Base-by-base conservation (phyloP, 2,329 filamentous ascomycete species). In the Aschersonia sp. region DNA sequence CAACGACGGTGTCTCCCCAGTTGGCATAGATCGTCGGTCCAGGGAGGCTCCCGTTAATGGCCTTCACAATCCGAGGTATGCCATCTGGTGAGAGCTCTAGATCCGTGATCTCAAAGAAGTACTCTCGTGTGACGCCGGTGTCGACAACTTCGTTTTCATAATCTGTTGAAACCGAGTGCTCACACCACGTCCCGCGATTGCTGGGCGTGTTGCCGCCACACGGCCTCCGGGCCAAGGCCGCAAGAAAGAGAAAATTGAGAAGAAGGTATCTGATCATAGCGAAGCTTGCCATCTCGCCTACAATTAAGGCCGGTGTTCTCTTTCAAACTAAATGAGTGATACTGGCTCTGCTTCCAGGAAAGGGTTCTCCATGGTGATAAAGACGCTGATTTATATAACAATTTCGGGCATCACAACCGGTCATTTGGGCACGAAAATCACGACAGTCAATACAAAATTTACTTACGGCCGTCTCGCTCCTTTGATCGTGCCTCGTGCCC, bases 1-100 rank as follows among this genome's bases (percentile, higher is more conserved):
- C 60, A n/a, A 62, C 56, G 5, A 81, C 63, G 32, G 52, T 63
- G 48, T 71, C 66, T 30, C 65, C 70, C 70, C 72, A 76, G 52
- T 75, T 66, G 5, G 72, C 75, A 43, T 69, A 63, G 40, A 83
- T 69, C 0, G 68, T 68, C 0, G 79, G 80, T 0, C 79, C 80
- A 0, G 79, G 79, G 50, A 78, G 72, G 44, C 70, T 65, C 5
- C 72, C 72, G 52, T 82, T 81, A 56, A 80, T 57, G 10, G 76
- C 66, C 56, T 68, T 63, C 32, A 46, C 35, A 12, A 12, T 8
- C 8, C 35, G 35, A 37, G 8, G 12, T 37, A 37, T 37, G 11
- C 45, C 45, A 8, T 46, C 45, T 7, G 45, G 45, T 39, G 45
- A 40, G 12, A 46, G 35, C 8, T 31, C n/a, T 1, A 31, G 40